These are phyloP conservation scores for Chaetomium olivaceum DNA, from an alignment of 2,329 filamentous ascomycete species.

Conservation along the genomic window DNA sequence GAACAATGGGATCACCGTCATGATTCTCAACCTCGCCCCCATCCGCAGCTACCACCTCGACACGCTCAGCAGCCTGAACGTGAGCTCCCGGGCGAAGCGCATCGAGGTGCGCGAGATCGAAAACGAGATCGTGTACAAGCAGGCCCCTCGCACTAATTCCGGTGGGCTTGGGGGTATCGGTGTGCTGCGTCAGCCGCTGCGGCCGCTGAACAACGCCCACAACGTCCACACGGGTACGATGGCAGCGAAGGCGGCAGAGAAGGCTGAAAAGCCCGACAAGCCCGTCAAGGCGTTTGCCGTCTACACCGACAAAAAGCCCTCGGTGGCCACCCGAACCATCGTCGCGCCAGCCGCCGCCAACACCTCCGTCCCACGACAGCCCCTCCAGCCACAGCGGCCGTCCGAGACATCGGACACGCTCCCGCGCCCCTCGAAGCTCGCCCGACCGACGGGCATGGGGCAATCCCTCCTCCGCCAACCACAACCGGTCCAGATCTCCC, in stretches of 20 bases:
- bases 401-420: constrained; percentile 36
- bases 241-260: constrained; percentile 49
- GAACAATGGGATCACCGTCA: constrained; percentile 92
- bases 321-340: constrained; percentile 37
- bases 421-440: constrained; percentile 48
- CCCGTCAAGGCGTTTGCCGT: constrained; percentile 84
- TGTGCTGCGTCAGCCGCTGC: constrained; percentile 71
- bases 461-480: constrained; percentile 41
- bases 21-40: constrained; percentile 93
- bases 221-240: constrained; percentile 67
- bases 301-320: constrained; percentile 71
- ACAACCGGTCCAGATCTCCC: constrained; percentile 35
- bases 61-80: constrained; percentile 89
- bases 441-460: constrained; percentile 34
- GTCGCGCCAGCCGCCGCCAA: constrained; percentile 27
- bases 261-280: constrained; percentile 61
- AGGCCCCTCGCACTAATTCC: constrained; percentile 57
- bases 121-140: constrained; percentile 88
- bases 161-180: constrained; percentile 43
- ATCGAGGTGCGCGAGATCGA: constrained; percentile 95
- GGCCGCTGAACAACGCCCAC: constrained; percentile 72
- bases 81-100: constrained; percentile 92
- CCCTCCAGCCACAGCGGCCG: constrained; percentile 44
- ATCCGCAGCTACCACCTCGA: constrained; percentile 92
- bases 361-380: constrained; percentile 39